Conservation (phyloP, 345 rosid genomes). For the Salix udensis region DNA sequence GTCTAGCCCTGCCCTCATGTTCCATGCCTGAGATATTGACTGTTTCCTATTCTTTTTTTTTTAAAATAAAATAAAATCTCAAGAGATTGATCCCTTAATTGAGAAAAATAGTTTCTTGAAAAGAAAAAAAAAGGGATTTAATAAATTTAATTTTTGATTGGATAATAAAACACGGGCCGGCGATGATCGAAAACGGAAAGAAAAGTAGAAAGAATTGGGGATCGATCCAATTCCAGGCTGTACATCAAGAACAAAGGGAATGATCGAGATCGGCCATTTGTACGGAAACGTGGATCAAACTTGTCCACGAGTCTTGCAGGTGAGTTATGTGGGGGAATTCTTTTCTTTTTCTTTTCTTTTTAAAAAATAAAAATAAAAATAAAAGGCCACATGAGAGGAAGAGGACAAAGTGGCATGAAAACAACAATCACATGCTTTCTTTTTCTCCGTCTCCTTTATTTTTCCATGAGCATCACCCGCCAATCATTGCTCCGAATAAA, state of each 20-base stretch:
- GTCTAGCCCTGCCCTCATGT: background rate
- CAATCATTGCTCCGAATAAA: slow-evolving; percentile 38
- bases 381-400: background rate
- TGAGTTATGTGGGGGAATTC: background rate
- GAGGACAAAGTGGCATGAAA: slow-evolving; percentile 14
- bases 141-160: too few species aligned
- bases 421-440: slow-evolving; percentile 26
- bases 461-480: slow-evolving; percentile 20
- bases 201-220: background rate
- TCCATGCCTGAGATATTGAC: background rate
- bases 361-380: background rate
- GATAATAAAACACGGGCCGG: too few species aligned
- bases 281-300: slow-evolving; percentile 23
- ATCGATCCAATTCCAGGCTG: background rate
- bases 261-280: background rate
- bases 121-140: too few species aligned
- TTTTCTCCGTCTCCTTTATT: background rate
- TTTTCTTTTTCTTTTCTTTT: too few species aligned
- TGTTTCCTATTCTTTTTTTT: background rate
- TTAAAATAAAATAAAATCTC: too few species aligned
- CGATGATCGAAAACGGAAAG: too few species aligned
- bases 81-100: too few species aligned
- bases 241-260: background rate
- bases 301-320: slow-evolving; percentile 8
- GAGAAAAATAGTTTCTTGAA: too few species aligned